A percentile compares a stretch with the other conserved stretches of the same genome.
Evolutionary conservation across 1,284 basidiomycete genomes (phyloP).

Genomic region (Tilletia walkeri): DNA sequence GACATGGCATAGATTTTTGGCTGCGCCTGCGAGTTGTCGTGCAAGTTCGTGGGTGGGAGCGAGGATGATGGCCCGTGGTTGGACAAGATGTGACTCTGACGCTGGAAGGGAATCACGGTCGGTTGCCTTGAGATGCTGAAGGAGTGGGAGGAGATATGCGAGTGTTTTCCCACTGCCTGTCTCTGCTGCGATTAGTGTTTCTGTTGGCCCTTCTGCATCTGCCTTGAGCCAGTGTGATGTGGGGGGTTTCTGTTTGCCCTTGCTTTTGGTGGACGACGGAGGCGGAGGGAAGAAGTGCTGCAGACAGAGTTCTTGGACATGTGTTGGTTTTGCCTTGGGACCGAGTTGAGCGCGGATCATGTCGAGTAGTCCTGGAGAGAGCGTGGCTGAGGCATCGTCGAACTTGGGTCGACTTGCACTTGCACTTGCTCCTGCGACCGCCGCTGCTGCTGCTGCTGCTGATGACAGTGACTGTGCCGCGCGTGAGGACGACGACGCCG

Average conservation of each 20-base stretch:
- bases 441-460: too few species aligned
- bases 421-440: too few species aligned
- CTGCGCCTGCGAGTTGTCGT: slow-evolving; percentile 70
- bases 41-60: slow-evolving; percentile 84
- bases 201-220: neutral
- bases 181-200: slow-evolving; percentile 22
- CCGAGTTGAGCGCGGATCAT: slow-evolving; percentile 25
- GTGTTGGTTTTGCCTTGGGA: slow-evolving; percentile 21
- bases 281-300: slow-evolving; percentile 21
- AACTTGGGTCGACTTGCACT: too few species aligned
- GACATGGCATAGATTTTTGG: slow-evolving; percentile 71
- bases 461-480: too few species aligned
- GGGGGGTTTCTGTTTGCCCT: neutral
- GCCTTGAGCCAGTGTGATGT: slow-evolving; percentile 14
- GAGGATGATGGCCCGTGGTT: slow-evolving; percentile 73
- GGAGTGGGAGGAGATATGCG: slow-evolving; percentile 20
- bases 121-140: slow-evolving; percentile 17
- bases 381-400: slow-evolving; percentile 18
- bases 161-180: slow-evolving; percentile 20
- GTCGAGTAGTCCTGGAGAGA: slow-evolving; percentile 21
- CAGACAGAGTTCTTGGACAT: slow-evolving; percentile 24
- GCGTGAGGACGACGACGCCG: too few species aligned
- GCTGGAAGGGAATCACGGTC: neutral
- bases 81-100: neutral
- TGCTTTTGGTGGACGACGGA: neutral